Percentiles rank a stretch among this genome's conserved stretches.
These are phyloP conservation scores for Pterulicium gracile DNA, from an alignment of 1,284 basidiomycete species.

Conservation along the genomic window DNA sequence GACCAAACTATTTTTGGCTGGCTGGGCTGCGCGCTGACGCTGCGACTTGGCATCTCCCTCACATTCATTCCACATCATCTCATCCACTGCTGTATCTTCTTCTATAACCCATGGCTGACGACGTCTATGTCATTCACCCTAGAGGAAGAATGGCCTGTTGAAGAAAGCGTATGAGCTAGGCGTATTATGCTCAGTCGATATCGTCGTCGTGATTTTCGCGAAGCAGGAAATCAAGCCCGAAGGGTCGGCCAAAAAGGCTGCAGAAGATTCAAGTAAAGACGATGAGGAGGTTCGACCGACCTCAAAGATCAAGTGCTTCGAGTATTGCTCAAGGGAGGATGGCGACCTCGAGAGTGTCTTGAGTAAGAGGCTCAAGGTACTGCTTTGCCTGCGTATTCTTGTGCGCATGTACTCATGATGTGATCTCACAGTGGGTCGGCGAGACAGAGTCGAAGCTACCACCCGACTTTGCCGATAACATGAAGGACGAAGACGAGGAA, in stretches of 20 bases:
- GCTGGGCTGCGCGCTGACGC: conserved; percentile 1
- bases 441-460: conserved; percentile 35
- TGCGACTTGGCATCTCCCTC: conserved; percentile 4
- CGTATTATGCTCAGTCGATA: conserved; percentile 57
- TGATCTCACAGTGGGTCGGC: conserved; percentile 31
- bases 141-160: conserved; percentile 63
- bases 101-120: conserved; percentile 11
- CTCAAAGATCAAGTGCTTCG: conserved; percentile 45
- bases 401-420: background rate
- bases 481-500: conserved; percentile 32
- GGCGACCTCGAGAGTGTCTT: conserved; percentile 25
- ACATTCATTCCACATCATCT: conserved; percentile 9
- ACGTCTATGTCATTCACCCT: conserved; percentile 10
- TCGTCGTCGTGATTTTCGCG: conserved; percentile 63
- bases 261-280: conserved; percentile 29
- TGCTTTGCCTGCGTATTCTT: conserved; percentile 11
- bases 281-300: conserved; percentile 23
- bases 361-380: conserved; percentile 35
- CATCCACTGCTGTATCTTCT: conserved; percentile 14
- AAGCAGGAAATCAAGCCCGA: conserved; percentile 27
- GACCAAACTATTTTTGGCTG: conserved; percentile 4
- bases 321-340: conserved; percentile 45
- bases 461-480: conserved; percentile 25
- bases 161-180: conserved; percentile 68
- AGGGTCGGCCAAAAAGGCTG: conserved; percentile 19